phyloP scores from a whole-genome alignment of 2,329 filamentous ascomycete species.

The Clonostachys solani region DNA sequence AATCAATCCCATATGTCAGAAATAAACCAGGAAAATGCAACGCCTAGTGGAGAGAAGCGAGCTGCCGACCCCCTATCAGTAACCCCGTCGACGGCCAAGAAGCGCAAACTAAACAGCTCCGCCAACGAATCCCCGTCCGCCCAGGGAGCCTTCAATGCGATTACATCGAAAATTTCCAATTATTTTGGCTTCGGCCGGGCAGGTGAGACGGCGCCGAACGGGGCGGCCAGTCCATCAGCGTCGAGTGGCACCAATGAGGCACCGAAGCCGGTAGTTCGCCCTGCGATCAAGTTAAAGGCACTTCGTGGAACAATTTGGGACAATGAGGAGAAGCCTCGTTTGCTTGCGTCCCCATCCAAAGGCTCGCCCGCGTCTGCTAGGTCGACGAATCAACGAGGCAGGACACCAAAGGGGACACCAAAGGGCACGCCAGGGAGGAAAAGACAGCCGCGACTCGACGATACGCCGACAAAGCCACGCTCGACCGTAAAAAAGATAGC shows the following conservation, averaged over 20 bases:
- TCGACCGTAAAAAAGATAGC: constrained; percentile 1
- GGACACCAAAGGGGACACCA: background rate
- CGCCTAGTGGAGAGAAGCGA: no score
- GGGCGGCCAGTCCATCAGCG: constrained; percentile 1
- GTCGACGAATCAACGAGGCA: constrained; percentile 3
- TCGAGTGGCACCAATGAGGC: constrained; percentile 3
- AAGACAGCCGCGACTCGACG: background rate
- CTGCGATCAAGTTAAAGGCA: constrained; percentile 28
- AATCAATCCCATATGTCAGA: no score
- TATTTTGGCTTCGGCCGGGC: constrained; percentile 13
- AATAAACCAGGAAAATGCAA: no score
- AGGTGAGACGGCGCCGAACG: background rate
- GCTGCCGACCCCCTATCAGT: no score
- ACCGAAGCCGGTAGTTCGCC: constrained; percentile 13
- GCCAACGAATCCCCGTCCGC: constrained; percentile 15
- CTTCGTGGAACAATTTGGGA: constrained; percentile 32
- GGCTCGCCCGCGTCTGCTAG: constrained; percentile 8
- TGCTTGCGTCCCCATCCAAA: constrained; percentile 8
- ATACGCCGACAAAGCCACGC: constrained; percentile 3
- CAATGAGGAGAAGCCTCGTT: constrained; percentile 8
- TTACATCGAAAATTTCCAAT: constrained; percentile 22
- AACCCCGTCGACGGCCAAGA: constrained; percentile 1
- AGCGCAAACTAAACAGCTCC: constrained; percentile 5
- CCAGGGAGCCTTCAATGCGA: constrained; percentile 17
- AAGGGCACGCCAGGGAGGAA: background rate